Evolutionary conservation across 2,329 filamentous ascomycete species (phyloP), one percentile per base, ranked within the genome.

Genomic region (Verticillium klebahnii): DNA sequence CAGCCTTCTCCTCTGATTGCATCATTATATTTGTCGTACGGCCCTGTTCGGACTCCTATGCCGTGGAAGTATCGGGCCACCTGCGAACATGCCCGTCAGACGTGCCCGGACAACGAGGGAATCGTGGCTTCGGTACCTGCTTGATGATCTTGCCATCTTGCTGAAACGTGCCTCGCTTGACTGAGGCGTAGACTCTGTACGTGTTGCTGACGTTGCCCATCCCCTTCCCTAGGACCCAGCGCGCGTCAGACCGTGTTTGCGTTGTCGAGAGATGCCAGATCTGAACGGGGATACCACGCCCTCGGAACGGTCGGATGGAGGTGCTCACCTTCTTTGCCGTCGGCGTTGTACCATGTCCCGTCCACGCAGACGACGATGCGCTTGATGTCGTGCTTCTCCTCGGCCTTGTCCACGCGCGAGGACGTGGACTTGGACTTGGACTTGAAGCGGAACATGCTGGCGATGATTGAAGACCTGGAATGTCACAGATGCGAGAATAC

Each of bases 11-110:
- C 64, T 6, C 61, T 66, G 3, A 67, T 62, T 1, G 61, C 62
- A 14, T 70, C 67, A 32, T 67, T 68, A 15, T 64, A 69, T 15
- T 32, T 64, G 29, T 67, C 63, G 11, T 69, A 58, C 12, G 29
- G 29, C 29, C 29, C 63, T 61, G 37, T 59, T 61, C 45, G 60
- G 19, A 61, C 54, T 6, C 67, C 67, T 7, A 69, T 67, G 36
- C 67, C 69, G 9, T 56, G 54, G n/a, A 62, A 65, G 7, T 65
- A 64, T n/a, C 57, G 39, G 1, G 57, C 52, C 9, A 61, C 45
- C 61, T 64, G n/a, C 1, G 2, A 25, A 5, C 52, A 11, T 54
- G 25, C 19, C 23, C 2, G 12, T 6, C 6, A 25, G 19, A 32
- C 6, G 11, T 17, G 8, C 14, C n/a, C 1, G n/a, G 8, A 1